Percentiles rank a stretch among this genome's conserved stretches.
Evolutionary conservation across 2,329 filamentous ascomycete genomes (phyloP).

Genomic region (Fusarium nurragi): DNA sequence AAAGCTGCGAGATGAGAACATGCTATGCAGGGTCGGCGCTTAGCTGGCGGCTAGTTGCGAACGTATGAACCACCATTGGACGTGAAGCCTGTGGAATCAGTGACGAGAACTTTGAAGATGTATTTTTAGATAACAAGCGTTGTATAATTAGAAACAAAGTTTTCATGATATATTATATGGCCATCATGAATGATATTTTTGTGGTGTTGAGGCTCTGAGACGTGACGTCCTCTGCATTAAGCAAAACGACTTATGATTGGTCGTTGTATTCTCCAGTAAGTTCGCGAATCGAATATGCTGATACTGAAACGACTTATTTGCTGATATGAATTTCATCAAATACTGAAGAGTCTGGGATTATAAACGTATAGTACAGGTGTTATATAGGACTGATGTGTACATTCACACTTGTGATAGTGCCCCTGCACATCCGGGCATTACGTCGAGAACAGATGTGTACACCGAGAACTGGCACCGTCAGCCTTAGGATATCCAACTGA

Average conservation of each 20-base stretch:
- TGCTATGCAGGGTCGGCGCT: conserved; percentile 37
- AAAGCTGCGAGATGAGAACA: conserved; percentile 21
- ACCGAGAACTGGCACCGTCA: conserved; percentile 10
- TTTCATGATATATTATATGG: not conserved
- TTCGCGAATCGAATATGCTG: conserved; percentile 1
- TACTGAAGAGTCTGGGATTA: not conserved
- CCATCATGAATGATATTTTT: not conserved
- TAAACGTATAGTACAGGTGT: not conserved
- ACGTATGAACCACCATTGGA: conserved; percentile 25
- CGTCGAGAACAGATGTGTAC: conserved; percentile 5
- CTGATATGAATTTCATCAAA: not conserved
- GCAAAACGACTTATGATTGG: conserved; percentile 32
- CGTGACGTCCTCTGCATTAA: conserved; percentile 19
- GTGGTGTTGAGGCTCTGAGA: conserved; percentile 44
- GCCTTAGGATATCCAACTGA: conserved; percentile 16
- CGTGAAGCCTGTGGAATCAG: conserved; percentile 4
- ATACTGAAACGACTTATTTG: not conserved
- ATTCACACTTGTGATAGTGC: not conserved
- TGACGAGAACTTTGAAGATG: not conserved
- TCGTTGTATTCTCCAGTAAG: not conserved
- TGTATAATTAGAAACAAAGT: conserved; percentile 13
- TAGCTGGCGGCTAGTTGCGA: conserved; percentile 40
- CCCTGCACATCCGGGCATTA: conserved; percentile 1
- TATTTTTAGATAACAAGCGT: conserved; percentile 30
- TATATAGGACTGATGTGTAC: conserved; percentile 4